Evolutionary conservation across 495 filamentous ascomycete species (phyloP), one percentile per base, ranked within the genome.

Genomic region (Terfezia boudieri): DNA sequence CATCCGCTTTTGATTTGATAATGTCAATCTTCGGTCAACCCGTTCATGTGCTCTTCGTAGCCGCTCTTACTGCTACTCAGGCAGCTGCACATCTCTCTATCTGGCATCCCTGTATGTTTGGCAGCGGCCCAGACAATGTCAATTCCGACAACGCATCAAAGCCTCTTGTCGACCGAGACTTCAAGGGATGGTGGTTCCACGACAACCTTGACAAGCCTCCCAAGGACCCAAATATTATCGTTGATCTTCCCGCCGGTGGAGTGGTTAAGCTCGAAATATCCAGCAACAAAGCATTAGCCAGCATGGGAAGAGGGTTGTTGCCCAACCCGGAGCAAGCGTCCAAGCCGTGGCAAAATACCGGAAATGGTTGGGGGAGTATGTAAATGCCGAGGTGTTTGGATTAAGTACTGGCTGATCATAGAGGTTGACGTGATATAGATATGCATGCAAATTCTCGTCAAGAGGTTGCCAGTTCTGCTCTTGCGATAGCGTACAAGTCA

Each of bases 401-500:
- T n/a, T 49, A 2, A 9, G 36, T 37, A 36, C 6, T 35, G 10
- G 14, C 41, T 59, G 46, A 59, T 49, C 20, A 1, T 32, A 14
- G 10, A 37, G 57, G 26, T 2, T 32, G 26, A 32, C 7, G 26
- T 32, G 26, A 4, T 5, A 32, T 32, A 32, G 4, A 56, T 49
- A 60, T 61, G 54, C 59, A 61, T 26, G 59, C 59, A 11, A 58
- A 58, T 10, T 38, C 11, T 2, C 50, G 59, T 8, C 36, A 12
- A 9, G 59, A 61, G 17, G 58, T 73, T 4, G 70, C 70, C 8
- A 74, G 74, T 3, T 73, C 71, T 9, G 75, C 73, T 1, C 74
- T 71, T 54, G 75, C 71, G 1, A 77, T 77, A 38, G 71, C 69
- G 38, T 77, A 77, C 56, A 61, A 73, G 48, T 66, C 66, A 4